These are phyloP conservation scores for Scenedesmus sp. DNA, from an alignment of 163 green algal species.

Conservation along the genomic window DNA sequence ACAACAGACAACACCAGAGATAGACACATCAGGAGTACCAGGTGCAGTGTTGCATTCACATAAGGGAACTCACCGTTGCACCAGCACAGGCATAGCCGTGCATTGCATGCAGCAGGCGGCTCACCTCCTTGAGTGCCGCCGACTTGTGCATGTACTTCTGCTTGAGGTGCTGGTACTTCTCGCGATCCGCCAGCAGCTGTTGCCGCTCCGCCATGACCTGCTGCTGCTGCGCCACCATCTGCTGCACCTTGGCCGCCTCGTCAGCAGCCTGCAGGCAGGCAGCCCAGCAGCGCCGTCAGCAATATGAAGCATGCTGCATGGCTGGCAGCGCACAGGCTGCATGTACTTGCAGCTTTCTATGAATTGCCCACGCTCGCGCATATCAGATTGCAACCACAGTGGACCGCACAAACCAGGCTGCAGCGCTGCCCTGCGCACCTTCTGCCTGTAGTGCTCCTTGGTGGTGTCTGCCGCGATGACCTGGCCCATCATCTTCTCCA, in stretches of 20 bases:
- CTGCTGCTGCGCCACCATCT: background rate
- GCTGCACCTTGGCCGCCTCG: conserved; percentile 20
- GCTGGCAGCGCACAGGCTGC: background rate
- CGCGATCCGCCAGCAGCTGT: conserved; percentile 15
- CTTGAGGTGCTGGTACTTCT: conserved; percentile 29
- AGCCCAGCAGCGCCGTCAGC: background rate
- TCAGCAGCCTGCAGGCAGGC: conserved; percentile 24
- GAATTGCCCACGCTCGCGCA: too few relatives aligned
- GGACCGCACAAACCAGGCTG: background rate
- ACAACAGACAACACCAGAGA: background rate
- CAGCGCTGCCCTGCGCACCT: background rate
- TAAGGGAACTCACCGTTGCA: too few relatives aligned
- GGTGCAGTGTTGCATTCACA: too few relatives aligned
- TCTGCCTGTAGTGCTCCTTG: conserved; percentile 47
- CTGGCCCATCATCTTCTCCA: conserved; percentile 49
- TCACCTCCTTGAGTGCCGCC: conserved; percentile 36
- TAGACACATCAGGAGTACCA: background rate
- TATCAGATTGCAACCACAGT: too few relatives aligned
- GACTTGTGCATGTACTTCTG: conserved; percentile 41
- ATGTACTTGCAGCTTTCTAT: background rate
- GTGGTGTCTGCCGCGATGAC: conserved; percentile 43
- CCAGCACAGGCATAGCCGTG: background rate
- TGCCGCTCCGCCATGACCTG: conserved; percentile 20
- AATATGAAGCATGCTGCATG: background rate
- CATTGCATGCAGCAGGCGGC: background rate